Base-by-base conservation (phyloP, 2,329 filamentous ascomycete species). In the Alternaria conjuncta region DNA sequence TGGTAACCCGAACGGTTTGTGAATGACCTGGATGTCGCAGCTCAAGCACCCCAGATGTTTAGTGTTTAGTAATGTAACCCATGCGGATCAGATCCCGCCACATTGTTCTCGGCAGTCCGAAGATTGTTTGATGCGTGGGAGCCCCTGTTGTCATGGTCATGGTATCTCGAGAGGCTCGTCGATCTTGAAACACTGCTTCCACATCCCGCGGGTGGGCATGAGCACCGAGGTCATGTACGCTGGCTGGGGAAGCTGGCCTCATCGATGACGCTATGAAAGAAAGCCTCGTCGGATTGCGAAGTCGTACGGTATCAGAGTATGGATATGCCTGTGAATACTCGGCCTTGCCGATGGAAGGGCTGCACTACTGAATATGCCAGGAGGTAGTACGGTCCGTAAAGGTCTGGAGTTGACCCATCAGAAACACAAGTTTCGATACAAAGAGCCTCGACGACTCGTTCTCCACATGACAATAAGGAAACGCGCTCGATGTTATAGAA, bases 31-130 rank as follows among this genome's bases (percentile, higher is more conserved):
- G 57, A 66, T 64, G 41, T 62, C 69, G 71, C 60, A 60, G 57
- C 49, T 57, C 61, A 50, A 60, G 46, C 36, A 66, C 51, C 64
- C 70, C 68, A 75, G 68, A 73, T 70, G 64, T 66, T 64, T 63
- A 28, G 63, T 43, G 72, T 77, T 46, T 60, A 69, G 57, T 55
- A 53, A 65, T 47, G 15, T 45, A 23, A 20, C 49, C 61, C 36
- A 64, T 18, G 53, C 21, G 49, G 59, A 23, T 23, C 10, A 60
- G 68, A 53, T 51, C 62, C 71, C 66, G 62, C 55, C 55, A 65
- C 26, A 20, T 21, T 43, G 55, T 55, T 63, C 43, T 45, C 36
- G n/a, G 20, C 41, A 46, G 15, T 26, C 30, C 55, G n/a, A 18
- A 12, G 21, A 36, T 28, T 32, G 44, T 62, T 51, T 55, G 25